Conservation (phyloP, 2,329 filamentous ascomycete species). For the Clonostachys byssicola region DNA sequence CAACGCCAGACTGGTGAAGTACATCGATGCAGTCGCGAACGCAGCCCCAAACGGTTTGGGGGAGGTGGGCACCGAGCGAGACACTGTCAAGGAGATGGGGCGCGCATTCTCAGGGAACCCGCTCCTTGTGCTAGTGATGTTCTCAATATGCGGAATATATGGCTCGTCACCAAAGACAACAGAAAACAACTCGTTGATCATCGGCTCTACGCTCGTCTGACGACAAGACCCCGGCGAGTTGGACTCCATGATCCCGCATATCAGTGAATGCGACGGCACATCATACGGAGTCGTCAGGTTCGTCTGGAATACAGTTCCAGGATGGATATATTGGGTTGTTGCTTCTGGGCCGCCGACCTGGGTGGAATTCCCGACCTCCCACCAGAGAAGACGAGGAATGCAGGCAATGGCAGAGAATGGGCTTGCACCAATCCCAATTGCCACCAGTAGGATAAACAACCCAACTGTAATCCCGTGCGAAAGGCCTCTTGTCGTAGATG, state of each 20-base stretch:
- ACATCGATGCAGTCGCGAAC: not conserved
- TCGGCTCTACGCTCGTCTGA: not conserved
- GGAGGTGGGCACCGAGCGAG: not conserved
- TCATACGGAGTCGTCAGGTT: not conserved
- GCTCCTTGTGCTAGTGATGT: not conserved
- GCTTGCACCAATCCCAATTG: not conserved
- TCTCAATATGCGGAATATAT: not conserved
- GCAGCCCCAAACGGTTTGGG: not conserved
- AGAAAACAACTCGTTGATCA: not conserved
- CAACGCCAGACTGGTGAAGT: not conserved
- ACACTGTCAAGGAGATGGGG: not conserved
- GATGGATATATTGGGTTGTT: too few species aligned
- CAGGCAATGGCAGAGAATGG: not conserved
- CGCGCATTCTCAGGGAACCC: not conserved
- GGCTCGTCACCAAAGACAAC: not conserved
- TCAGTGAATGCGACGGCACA: too few species aligned
- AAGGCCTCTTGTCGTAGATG: not conserved
- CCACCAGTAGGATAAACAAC: not conserved
- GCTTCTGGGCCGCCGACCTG: too few species aligned
- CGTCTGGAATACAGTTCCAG: not conserved
- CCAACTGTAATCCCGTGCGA: not conserved
- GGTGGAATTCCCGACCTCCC: not conserved
- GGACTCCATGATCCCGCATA: not conserved
- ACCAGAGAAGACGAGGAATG: not conserved
- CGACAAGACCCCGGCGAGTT: not conserved